Percentiles rank a stretch among this genome's conserved stretches.
These are phyloP conservation scores for Wickerhamomyces queroliae DNA, from an alignment of 805 yeast species.

Conservation along the genomic window DNA sequence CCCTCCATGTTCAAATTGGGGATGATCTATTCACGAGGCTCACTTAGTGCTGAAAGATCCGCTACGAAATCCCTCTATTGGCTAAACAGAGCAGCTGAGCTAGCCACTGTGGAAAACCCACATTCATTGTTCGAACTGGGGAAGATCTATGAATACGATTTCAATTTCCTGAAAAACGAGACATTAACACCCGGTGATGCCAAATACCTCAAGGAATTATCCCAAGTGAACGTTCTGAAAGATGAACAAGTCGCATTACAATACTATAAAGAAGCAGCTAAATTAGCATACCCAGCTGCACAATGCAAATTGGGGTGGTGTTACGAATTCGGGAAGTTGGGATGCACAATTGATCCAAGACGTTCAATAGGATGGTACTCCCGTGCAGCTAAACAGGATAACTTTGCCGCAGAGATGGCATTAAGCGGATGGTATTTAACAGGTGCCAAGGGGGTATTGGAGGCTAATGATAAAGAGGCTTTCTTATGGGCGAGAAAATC, in stretches of 20 bases:
- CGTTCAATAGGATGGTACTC: slow-evolving; percentile 72
- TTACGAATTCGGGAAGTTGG: slow-evolving; percentile 63
- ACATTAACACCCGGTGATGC: slow-evolving; percentile 20
- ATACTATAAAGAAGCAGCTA: slow-evolving; percentile 54
- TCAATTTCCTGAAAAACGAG: slow-evolving; percentile 16
- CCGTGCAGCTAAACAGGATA: slow-evolving; percentile 53
- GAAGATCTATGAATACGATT: slow-evolving; percentile 43
- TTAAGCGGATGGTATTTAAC: slow-evolving; percentile 75
- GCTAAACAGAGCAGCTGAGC: slow-evolving; percentile 43
- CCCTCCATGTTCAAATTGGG: slow-evolving; percentile 75
- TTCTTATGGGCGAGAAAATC: slow-evolving; percentile 61
- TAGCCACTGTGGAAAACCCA: slow-evolving; percentile 38
- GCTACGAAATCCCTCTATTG: slow-evolving; percentile 41
- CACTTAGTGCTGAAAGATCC: slow-evolving; percentile 31
- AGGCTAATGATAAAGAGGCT: slow-evolving; percentile 57
- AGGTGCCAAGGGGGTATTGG: slow-evolving; percentile 51
- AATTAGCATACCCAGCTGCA: slow-evolving; percentile 55
- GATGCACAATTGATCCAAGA: slow-evolving; percentile 44
- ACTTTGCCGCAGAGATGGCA: slow-evolving; percentile 65
- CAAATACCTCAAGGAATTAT: slow-evolving; percentile 28
- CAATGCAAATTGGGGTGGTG: slow-evolving; percentile 68
- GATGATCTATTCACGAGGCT: slow-evolving; percentile 50
- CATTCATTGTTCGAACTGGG: slow-evolving; percentile 58
- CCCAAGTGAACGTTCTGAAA: slow-evolving; percentile 22
- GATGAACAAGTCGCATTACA: slow-evolving; percentile 39